phyloP scores from a whole-genome alignment of 495 filamentous ascomycete genomes.

The Hypoxylon perforatum region DNA sequence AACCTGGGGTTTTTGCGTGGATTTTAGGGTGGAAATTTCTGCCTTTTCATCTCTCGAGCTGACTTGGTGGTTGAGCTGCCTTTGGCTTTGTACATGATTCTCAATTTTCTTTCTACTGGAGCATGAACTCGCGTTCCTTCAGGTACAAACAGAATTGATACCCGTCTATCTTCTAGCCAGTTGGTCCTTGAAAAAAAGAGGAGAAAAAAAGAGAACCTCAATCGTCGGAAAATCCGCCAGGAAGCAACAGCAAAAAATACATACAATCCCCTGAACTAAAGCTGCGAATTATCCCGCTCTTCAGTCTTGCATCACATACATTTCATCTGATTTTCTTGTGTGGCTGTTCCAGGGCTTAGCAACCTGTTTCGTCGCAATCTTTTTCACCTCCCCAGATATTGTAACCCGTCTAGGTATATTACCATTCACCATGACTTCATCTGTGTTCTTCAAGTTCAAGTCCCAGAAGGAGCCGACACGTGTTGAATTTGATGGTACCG shows the following conservation, averaged over 20 bases:
- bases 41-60: constrained; percentile 43
- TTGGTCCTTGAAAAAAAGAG: constrained; percentile 51
- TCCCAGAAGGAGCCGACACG: constrained; percentile 94
- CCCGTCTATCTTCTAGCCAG: constrained; percentile 56
- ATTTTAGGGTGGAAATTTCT: constrained; percentile 42
- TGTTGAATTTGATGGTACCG: constrained; percentile 97
- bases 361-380: constrained; percentile 12
- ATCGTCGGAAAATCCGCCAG: constrained; percentile 39
- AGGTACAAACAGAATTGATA: constrained; percentile 71
- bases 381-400: constrained; percentile 9
- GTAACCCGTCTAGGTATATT: constrained; percentile 32
- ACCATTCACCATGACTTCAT: constrained; percentile 83
- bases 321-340: constrained; percentile 49
- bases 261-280: constrained; percentile 35
- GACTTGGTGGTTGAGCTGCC: constrained; percentile 43
- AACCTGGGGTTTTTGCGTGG: constrained; percentile 40
- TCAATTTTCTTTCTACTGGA: constrained; percentile 48
- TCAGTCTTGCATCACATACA: constrained; percentile 34
- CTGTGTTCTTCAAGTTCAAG: constrained; percentile 99
- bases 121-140: constrained; percentile 51
- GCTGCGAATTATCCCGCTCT: constrained; percentile 29
- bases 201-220: constrained; percentile 50
- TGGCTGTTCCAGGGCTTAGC: constrained; percentile 21
- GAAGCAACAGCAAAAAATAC: constrained; percentile 46
- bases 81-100: constrained; percentile 59